phyloP scores from a whole-genome alignment of 139 green algal species.

The Haematococcus sp. region DNA sequence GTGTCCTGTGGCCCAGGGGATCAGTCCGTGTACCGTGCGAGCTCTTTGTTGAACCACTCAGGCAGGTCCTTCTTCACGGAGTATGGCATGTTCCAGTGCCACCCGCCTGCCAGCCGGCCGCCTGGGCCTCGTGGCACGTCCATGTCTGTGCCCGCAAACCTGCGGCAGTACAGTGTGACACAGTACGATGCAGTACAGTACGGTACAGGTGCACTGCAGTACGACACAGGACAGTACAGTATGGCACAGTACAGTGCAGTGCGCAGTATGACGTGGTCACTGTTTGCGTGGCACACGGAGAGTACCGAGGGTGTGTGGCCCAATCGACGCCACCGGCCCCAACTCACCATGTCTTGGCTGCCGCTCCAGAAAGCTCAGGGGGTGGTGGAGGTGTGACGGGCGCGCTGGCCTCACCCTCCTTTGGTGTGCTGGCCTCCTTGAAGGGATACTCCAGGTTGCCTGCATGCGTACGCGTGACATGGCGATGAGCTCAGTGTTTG shows the following conservation, averaged over 20 bases:
- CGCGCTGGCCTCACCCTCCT: background rate
- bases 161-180: background rate
- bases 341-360: conserved; percentile 44
- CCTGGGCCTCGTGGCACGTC: conserved; percentile 34
- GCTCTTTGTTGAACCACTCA: conserved; percentile 51
- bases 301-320: too few species aligned
- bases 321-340: too few species aligned
- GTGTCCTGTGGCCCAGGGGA: too few species aligned
- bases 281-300: too few species aligned
- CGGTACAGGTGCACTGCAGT: background rate
- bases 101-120: conserved; percentile 34
- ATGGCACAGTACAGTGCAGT: background rate
- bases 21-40: conserved; percentile 45
- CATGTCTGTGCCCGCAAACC: conserved; percentile 31
- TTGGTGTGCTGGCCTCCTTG: conserved; percentile 9
- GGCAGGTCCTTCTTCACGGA: conserved; percentile 41
- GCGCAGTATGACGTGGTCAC: background rate
- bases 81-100: conserved; percentile 65
- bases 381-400: background rate
- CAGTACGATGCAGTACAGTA: background rate
- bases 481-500: too few species aligned
- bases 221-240: background rate
- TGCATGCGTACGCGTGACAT: too few species aligned
- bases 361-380: conserved; percentile 14
- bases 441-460: conserved; percentile 49